Evolutionary conservation across 176 grass and related monocot genomes (phyloP), one percentile per base, ranked within the genome.

Genomic region (Rhipidocladum racemiflorum): DNA sequence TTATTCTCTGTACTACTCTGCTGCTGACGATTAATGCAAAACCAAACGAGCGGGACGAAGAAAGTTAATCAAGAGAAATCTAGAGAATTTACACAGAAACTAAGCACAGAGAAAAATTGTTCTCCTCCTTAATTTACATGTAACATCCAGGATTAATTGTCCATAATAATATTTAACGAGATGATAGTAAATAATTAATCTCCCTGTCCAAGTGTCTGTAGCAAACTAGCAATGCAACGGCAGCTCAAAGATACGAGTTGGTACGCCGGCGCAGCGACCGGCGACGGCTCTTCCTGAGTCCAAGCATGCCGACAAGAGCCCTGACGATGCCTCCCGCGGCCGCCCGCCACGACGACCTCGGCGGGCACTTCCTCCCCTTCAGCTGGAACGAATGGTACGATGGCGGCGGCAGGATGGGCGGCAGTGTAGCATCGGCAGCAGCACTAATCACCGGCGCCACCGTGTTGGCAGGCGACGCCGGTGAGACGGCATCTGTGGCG

Each of bases 381-480:
- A 43, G 7, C 35, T 85, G 42, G 18, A 39, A 49, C 63, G 82
- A 80, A 53, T 56, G 76, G 62, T 69, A 70, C 55, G 77, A 71
- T 54, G 87, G 82, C 10, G 77, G 71, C 53, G 82, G 87, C 54
- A 77, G 76, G 49, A 81, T 75, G 10, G 82, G 54, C 53, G 77
- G 87, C 76, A 43, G 44, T 4, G 43, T 17, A 50, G 43, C 18
- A 3, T 29, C 4, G 7, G 27, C 6, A 23, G 6, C 60, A 49
- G 16, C 28, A 4, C 12, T 7, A 27, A 14, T 74, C 71, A 14
- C 18, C 17, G 28, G 48, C 5, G 28, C 17, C 46, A 53, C 7
- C 4, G 28, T 30, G 27, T 34, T 53, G 28, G 28, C 30, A 7
- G 40, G 25, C 9, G 23, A 16, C 44, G 17, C 65, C 0, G 75